Evolutionary conservation across 345 rosid genomes (phyloP), one percentile per base, ranked within the genome.

Genomic region (Salix udensis): DNA sequence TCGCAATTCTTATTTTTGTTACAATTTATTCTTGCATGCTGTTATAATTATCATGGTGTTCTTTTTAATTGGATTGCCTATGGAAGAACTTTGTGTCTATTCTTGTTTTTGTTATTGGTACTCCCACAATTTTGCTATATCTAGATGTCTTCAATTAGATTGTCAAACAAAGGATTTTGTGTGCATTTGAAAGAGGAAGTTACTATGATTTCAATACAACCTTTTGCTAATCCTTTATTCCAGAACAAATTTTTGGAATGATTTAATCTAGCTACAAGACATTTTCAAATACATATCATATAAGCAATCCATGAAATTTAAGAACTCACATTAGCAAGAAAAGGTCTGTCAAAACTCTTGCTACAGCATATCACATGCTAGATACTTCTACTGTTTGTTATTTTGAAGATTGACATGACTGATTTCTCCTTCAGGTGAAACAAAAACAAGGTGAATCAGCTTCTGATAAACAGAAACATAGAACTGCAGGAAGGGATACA

Each of bases 381-480:
- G 55, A 50, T 4, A 50, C 55, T 1, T 50, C 19, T 16, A 50
- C 19, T 50, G 55, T 16, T 2, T 50, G 55, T 67, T n/a, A 55
- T 76, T 79, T 81, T 77, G 76, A 50, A 50, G 55, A 6, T 50
- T 50, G 55, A 50, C 16, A 16, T 16, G n/a, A 50, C 55, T 5
- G 55, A 50, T 50, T 50, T n/a, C 23, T 19, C 18, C 23, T 67
- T 31, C 86, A 96, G 99, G 96, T 93, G 76, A 86, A 87, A 77
- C 97, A 92, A 84, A 88, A 83, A 86, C 87, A 84, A 71, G 65
- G 46, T 23, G 89, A 87, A 31, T 83, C 93, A 26, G 86, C 88
- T 74, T 79, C 78, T n/a, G 92, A 84, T 78, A 96, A 90, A 82
- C 91, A 87, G 75, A 93, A 89, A 68, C 94, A 88, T 79, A 91